Base-by-base conservation (phyloP, 2,329 filamentous ascomycete species). In the Phyllosticta paracitricarpa region DNA sequence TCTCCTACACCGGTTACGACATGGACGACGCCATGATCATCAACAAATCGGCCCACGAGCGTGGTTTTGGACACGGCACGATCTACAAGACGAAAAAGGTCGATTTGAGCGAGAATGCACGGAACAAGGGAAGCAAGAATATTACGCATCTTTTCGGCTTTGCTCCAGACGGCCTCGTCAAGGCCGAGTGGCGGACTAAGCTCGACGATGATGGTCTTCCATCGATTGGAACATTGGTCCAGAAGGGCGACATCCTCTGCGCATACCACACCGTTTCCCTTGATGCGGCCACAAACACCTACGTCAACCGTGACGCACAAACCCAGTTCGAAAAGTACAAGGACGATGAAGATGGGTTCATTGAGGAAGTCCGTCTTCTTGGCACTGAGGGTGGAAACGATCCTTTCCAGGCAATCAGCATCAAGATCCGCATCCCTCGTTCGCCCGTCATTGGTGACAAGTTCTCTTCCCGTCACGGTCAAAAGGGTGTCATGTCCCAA, bases 21-120 rank as follows among this genome's bases (percentile, higher is more conserved):
- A 99, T 99, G 94, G 94, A 99, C 81, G 94, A 99, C 77, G 94
- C 94, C 72, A 97, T 97, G 93, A 97, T 99, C 72, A 81, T 99
- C 72, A 97, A 97, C 81, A 97, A 97, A 75, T 96, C 91, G 22
- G 87, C 93, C 2, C 91, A 97, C 74, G 94, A 99, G 76, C 86
- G 94, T 67, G 94, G 94, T 14, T 97, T 99, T 70, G 93, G 91
- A 48, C 86, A 97, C 70, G 94, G 94, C 61, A 95, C 92, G 4
- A 91, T 99, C 68, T 99, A 97, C 82, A 99, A 99, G 79, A 96
- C 91, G 8, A 96, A 97, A 77, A 89, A 95, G 70, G 86, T 94
- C 70, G 85, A 89, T 40, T 82, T 97, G 19, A 89, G 91, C 68
- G 91, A 96, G 58, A 89, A 93, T 64, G 79, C 80, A 53, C 84